Base-by-base conservation (phyloP, 257 asterid species). In the Paraleonurus japonicus region DNA sequence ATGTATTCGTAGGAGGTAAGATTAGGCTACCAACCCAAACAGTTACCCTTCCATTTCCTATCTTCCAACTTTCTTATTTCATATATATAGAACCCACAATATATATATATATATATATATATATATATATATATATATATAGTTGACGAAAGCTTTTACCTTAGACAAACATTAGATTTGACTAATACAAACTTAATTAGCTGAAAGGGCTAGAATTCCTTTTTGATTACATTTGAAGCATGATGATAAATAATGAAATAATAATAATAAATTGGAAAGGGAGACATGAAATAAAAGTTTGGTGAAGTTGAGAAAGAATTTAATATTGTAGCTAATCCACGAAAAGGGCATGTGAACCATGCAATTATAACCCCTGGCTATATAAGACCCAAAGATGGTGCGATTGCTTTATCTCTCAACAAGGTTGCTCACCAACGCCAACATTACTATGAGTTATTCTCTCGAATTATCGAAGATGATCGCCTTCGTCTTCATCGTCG, bases 1-100 rank as follows among this genome's bases (percentile, higher is more conserved):
- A 62, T 60, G 13, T 67, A 66, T 72, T 45, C 61, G 59, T 76
- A 62, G 39, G 37, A 53, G 83, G 83, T 78, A 71, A 81, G 86
- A 83, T 74, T 90, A 90, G 97, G 96, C 92, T 75, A 88, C 96
- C 97, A 75, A 90, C 87, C 78, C 74, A 78, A 69, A 82, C 80
- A 69, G 68, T 82, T 82, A 74, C 58, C 77, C 81, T 75, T 79
- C 90, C 86, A 85, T 78, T 83, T 76, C 81, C 83, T 69, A 83
- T 65, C 76, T 73, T 74, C 82, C 78, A 62, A 50, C 45, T 54
- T 66, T 76, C 65, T 77, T 61, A 24, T 65, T 16, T 59, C 47
- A 17, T 33, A 32, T 20, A 17, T 32, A 30, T 48, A 13, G 26
- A 0, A 64, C 22, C 30, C 51, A 71, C 19, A 26, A 13, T 13